phyloP scores from a whole-genome alignment of 345 rosid genomes.

The Tarenaya hassleriana region DNA sequence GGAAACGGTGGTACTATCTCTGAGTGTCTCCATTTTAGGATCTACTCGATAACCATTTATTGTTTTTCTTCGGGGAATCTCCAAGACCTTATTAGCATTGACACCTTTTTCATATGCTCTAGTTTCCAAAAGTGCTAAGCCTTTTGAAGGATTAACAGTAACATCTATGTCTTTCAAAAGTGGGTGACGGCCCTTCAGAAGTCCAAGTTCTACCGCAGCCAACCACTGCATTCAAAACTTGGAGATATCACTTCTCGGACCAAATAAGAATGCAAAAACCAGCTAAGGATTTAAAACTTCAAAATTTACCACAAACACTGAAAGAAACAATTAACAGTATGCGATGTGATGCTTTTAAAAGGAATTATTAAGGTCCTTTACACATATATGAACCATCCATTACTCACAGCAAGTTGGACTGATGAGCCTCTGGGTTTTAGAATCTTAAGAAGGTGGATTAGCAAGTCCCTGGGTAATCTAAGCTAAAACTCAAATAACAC shows the following conservation, averaged over 20 bases:
- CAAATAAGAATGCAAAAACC: conserved; percentile 8
- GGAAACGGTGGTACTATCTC: conserved; percentile 29
- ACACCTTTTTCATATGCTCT: conserved; percentile 32
- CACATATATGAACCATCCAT: conserved; percentile 4
- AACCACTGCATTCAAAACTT: conserved; percentile 64
- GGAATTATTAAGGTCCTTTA: background rate
- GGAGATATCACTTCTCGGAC: conserved; percentile 19
- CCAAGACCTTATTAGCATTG: conserved; percentile 35
- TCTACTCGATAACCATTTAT: conserved; percentile 40
- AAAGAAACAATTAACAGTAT: too few species aligned
- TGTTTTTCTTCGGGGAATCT: conserved; percentile 31
- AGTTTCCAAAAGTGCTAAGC: conserved; percentile 44
- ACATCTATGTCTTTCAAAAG: conserved; percentile 80
- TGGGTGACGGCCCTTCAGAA: conserved; percentile 96
- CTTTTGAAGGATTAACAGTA: conserved; percentile 58
- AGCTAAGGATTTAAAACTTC: background rate
- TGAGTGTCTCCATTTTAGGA: conserved; percentile 28
- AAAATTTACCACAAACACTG: background rate
- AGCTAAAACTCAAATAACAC: conserved; percentile 1
- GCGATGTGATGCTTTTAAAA: too few species aligned
- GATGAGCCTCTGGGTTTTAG: conserved; percentile 9
- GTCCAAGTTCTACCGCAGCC: conserved; percentile 85
- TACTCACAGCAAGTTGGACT: conserved; percentile 9
- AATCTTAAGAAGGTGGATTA: conserved; percentile 7
- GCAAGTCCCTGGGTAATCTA: background rate